Percentiles rank a stretch among this genome's conserved stretches.
These are phyloP conservation scores for Monosporascus sp. DNA, from an alignment of 2,329 filamentous ascomycete genomes.

Conservation along the genomic window DNA sequence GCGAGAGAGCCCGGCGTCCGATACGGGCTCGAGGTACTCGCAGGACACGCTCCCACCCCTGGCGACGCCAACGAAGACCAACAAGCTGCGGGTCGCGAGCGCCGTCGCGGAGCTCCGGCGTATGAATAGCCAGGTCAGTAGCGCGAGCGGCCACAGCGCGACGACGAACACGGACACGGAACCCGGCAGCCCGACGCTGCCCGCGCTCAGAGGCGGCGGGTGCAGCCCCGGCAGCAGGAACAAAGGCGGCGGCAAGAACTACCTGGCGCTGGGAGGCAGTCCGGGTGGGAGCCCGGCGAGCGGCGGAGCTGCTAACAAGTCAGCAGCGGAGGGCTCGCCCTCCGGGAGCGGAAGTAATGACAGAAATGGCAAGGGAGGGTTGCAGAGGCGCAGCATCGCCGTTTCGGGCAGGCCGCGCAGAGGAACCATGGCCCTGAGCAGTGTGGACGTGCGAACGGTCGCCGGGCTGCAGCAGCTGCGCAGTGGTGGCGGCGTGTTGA, in stretches of 20 bases:
- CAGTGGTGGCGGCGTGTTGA: slow-evolving; percentile 9
- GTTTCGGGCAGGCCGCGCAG: slow-evolving; percentile 8
- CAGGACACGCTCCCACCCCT: slow-evolving; percentile 3
- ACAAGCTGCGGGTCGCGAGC: slow-evolving; percentile 28
- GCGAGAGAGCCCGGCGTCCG: slow-evolving; percentile 6
- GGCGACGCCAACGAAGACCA: background rate
- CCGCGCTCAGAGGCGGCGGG: slow-evolving; percentile 33
- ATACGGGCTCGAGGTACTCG: slow-evolving; percentile 10
- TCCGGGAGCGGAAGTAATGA: background rate
- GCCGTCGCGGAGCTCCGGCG: slow-evolving; percentile 49
- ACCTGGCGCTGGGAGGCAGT: slow-evolving; percentile 39
- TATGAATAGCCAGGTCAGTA: slow-evolving; percentile 52
- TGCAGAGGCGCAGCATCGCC: background rate
- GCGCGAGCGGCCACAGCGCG: slow-evolving; percentile 37
- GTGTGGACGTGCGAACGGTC: slow-evolving; percentile 7
- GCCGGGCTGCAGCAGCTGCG: slow-evolving; percentile 14
- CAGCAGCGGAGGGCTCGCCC: background rate
- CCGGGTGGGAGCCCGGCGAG: background rate
- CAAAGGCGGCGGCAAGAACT: slow-evolving; percentile 37
- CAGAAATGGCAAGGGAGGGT: background rate
- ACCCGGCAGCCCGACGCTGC: slow-evolving; percentile 34
- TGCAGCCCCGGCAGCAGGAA: slow-evolving; percentile 31
- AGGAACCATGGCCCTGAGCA: slow-evolving; percentile 15
- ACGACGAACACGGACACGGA: slow-evolving; percentile 11
- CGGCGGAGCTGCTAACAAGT: background rate